A percentile compares a stretch with the other conserved stretches of the same genome.
Conservation (phyloP, 108 stramenopile species). For the Cyclotella choctawhatcheeana region DNA sequence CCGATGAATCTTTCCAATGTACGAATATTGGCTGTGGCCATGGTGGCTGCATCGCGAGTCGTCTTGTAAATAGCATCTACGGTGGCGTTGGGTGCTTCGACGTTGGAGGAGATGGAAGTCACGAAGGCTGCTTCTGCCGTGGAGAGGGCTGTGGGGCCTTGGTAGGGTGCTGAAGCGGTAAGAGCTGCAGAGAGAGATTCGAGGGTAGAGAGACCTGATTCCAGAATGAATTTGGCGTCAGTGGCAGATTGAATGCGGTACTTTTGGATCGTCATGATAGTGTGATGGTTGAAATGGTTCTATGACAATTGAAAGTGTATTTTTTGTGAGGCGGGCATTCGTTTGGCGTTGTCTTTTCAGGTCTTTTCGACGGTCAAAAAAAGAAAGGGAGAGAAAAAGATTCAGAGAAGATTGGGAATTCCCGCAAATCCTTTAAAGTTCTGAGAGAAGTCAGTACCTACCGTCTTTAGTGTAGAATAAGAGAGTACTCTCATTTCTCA, state of each 20-base stretch:
- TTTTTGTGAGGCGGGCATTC: too few species aligned
- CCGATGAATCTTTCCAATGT: conserved; percentile 43
- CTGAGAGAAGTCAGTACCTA: too few species aligned
- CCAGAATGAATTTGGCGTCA: conserved; percentile 50
- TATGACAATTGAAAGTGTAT: too few species aligned
- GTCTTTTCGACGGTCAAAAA: too few species aligned
- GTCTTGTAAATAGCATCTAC: conserved; percentile 42
- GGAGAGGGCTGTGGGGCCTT: conserved; percentile 17
- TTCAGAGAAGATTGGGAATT: too few species aligned
- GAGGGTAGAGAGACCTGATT: conserved; percentile 35
- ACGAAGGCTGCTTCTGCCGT: conserved; percentile 42
- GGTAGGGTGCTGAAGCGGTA: conserved; percentile 19
- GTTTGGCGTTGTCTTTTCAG: too few species aligned
- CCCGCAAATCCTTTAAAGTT: too few species aligned
- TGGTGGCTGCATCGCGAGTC: conserved; percentile 28
- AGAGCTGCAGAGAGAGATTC: conserved; percentile 29
- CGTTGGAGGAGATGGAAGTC: conserved; percentile 18
- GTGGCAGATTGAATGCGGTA: conserved; percentile 31
- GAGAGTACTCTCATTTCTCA: too few species aligned
- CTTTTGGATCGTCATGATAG: conserved; percentile 17
- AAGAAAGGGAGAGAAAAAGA: too few species aligned
- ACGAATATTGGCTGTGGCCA: conserved; percentile 32
- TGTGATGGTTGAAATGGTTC: too few species aligned
- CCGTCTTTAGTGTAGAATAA: too few species aligned
- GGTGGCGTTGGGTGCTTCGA: conserved; percentile 23